These are phyloP conservation scores for Collybia nuda DNA, from an alignment of 768 basidiomycete genomes.

Conservation along the genomic window DNA sequence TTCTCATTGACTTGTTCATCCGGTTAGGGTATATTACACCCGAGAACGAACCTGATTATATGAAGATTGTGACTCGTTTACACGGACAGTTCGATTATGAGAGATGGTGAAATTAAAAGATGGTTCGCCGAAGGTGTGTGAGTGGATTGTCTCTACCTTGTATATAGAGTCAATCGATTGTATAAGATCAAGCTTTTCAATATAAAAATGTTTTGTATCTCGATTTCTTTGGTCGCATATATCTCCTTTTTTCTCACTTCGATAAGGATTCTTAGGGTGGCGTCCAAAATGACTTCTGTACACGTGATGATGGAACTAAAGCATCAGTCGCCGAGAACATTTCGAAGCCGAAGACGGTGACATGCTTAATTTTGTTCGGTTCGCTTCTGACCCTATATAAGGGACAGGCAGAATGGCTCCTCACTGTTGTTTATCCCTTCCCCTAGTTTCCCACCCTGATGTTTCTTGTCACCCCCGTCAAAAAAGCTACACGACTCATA, in stretches of 20 bases:
- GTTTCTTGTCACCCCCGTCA: slow-evolving; percentile 31
- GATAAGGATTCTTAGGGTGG: too few species aligned
- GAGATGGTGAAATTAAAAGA: slow-evolving; percentile 36
- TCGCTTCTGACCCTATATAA: slow-evolving; percentile 12
- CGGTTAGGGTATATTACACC: slow-evolving; percentile 84
- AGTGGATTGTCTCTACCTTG: too few species aligned
- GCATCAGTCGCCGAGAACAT: too few species aligned
- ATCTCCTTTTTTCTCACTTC: too few species aligned
- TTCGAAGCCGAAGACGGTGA: too few species aligned
- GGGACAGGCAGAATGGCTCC: neutral
- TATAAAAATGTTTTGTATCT: too few species aligned
- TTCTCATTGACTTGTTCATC: slow-evolving; percentile 87
- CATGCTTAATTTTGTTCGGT: slow-evolving; percentile 3
- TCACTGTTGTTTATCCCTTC: slow-evolving; percentile 3
- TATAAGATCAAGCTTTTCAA: too few species aligned
- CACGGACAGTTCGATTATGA: slow-evolving; percentile 72
- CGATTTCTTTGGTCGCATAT: too few species aligned
- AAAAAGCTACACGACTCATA: slow-evolving; percentile 23
- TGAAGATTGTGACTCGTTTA: slow-evolving; percentile 74
- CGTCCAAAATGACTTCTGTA: too few species aligned
- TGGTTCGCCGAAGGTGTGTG: too few species aligned
- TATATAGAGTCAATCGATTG: too few species aligned
- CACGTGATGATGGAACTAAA: too few species aligned
- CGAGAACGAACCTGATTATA: slow-evolving; percentile 82
- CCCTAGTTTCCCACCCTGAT: slow-evolving; percentile 16